Evolutionary conservation across 208 protist genomes (phyloP), one percentile per base, ranked within the genome.

Genomic region (Leptomonas seymouri): DNA sequence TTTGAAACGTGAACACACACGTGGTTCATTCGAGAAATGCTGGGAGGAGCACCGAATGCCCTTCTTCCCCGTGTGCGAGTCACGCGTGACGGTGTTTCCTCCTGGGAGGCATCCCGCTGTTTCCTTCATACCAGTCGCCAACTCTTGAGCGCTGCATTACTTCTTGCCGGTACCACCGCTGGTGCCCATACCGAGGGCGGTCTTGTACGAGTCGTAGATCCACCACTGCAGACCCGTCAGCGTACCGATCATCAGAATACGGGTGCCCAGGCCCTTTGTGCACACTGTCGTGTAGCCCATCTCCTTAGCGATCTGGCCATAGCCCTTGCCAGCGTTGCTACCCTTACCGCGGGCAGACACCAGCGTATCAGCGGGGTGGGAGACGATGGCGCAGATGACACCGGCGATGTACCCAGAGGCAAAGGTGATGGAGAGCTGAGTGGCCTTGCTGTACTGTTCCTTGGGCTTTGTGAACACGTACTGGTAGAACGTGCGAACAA

Each of bases 221-320:
- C 80, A 98, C 94, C 93, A 99, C 89, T 99, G 98, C 45, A 97
- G 78, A 78, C 93, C 97, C 55, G 97, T 98, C 56, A 99, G 90
- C 57, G 97, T 98, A 78, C 97, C 97, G 73, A 99, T 98, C 97
- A 99, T 99, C 65, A 99, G 58, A 74, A 98, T 96, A 89, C 97
- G 92, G 27, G 97, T 82, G 42, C 89, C 92, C 15, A 99, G 82
- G 56, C 97, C 97, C 65, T 86, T 93, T n/a, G 76, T 89, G 89
- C 84, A 97, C 15, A 96, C 68, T 41, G 87, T 92, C 49, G 71
- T 69, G 76, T 93, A 89, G 53, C 93, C 93, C 66, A 93, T 84
- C 74, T 98, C 93, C 58, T 84, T 84, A 21, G 88, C 88, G 51
- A 95, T 96, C 76, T 91, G 87, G 20, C 91, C 83, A 58, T 84